These are phyloP conservation scores for Pezicula rhizophila DNA, from an alignment of 2,329 filamentous ascomycete genomes.

Conservation along the genomic window DNA sequence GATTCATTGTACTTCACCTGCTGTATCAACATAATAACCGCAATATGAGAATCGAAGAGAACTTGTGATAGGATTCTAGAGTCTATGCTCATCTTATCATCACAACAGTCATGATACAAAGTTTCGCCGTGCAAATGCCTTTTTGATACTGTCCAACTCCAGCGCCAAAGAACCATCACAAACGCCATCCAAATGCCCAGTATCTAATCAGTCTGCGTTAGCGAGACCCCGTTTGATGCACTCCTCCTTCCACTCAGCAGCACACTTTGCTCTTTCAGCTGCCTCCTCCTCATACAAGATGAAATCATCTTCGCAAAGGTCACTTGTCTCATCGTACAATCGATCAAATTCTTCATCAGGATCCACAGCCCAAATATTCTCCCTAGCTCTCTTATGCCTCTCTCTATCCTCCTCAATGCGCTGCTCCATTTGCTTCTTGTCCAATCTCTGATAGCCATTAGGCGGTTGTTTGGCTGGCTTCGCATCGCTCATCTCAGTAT, in stretches of 20 bases:
- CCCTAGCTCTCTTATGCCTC: slow-evolving; percentile 82
- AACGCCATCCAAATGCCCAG: not conserved
- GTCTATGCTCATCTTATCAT: too few species aligned
- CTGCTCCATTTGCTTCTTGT: slow-evolving; percentile 89
- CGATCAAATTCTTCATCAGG: slow-evolving; percentile 60
- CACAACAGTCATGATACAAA: not conserved
- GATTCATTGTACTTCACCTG: too few species aligned
- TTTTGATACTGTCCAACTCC: not conserved
- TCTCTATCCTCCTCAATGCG: slow-evolving; percentile 95
- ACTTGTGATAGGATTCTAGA: too few species aligned
- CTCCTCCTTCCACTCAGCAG: slow-evolving; percentile 23
- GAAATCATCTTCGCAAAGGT: slow-evolving; percentile 82
- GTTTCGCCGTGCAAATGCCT: not conserved
- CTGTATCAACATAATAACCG: too few species aligned
- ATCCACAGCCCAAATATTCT: slow-evolving; percentile 88
- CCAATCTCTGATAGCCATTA: slow-evolving; percentile 39
- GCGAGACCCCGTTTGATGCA: not conserved
- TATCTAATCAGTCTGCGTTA: not conserved
- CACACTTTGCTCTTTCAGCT: slow-evolving; percentile 19
- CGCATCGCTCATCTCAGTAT: slow-evolving; percentile 17
- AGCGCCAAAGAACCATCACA: not conserved
- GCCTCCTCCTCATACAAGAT: slow-evolving; percentile 70
- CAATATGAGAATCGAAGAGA: too few species aligned
- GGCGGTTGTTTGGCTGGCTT: slow-evolving; percentile 11
- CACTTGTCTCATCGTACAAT: slow-evolving; percentile 82